Percentiles rank a stretch among this genome's conserved stretches.
These are phyloP conservation scores for Sparassis latifolia DNA, from an alignment of 1,284 basidiomycete genomes.

Conservation along the genomic window DNA sequence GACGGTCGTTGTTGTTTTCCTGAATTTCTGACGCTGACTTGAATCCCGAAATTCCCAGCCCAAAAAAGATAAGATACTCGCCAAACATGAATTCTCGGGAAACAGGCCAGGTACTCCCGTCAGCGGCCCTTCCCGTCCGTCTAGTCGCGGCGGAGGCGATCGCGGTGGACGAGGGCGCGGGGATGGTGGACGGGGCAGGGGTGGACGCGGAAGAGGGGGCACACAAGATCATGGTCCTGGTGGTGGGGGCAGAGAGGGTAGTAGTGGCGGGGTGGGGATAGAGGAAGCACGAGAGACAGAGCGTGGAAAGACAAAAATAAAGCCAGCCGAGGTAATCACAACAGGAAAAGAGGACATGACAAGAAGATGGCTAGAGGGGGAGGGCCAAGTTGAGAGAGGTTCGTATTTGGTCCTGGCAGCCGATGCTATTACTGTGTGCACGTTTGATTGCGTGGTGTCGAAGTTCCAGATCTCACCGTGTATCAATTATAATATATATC, in stretches of 20 bases:
- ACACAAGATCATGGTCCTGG: slow-evolving; percentile 26
- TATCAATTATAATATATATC: too few relatives aligned
- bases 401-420: too few relatives aligned
- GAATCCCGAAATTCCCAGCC: slow-evolving; percentile 37
- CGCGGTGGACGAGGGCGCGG: slow-evolving; percentile 20
- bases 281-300: slow-evolving; percentile 38
- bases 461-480: too few relatives aligned
- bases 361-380: slow-evolving; percentile 66
- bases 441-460: too few relatives aligned
- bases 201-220: slow-evolving; percentile 29
- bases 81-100: slow-evolving; percentile 69
- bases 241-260: slow-evolving; percentile 30
- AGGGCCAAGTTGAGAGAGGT: slow-evolving; percentile 19
- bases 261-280: slow-evolving; percentile 22
- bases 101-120: slow-evolving; percentile 35
- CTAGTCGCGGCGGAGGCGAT: slow-evolving; percentile 4
- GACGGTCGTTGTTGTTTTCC: slow-evolving; percentile 19
- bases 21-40: not conserved
- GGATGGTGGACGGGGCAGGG: slow-evolving; percentile 21
- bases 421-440: too few relatives aligned
- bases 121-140: slow-evolving; percentile 5
- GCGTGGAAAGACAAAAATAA: slow-evolving; percentile 71
- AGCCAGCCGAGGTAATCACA: slow-evolving; percentile 53
- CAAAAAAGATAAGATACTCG: slow-evolving; percentile 64
- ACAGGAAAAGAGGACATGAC: slow-evolving; percentile 66